Percentiles rank a stretch among this genome's conserved stretches.
Evolutionary conservation across 495 filamentous ascomycete genomes (phyloP).

Genomic region (Acidomyces sp.): DNA sequence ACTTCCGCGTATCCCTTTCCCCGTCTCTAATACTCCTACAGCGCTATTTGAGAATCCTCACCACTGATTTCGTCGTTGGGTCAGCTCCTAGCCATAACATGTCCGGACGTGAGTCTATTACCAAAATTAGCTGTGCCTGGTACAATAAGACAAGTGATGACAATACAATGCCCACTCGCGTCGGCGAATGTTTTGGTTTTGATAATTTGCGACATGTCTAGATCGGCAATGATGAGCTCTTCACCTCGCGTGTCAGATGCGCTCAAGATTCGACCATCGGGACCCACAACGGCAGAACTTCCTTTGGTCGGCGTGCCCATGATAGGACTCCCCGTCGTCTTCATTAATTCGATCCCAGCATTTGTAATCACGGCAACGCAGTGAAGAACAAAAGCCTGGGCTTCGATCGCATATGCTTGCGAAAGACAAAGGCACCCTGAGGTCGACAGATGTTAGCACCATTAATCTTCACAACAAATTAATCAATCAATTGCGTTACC

Average conservation of each 20-base stretch:
- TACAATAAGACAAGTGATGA: not conserved
- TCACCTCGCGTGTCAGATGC: slow-evolving; percentile 4
- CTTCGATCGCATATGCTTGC: slow-evolving; percentile 42
- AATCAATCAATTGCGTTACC: slow-evolving; percentile 19
- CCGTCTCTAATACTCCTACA: too few species aligned
- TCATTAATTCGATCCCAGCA: slow-evolving; percentile 33
- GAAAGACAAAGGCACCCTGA: slow-evolving; percentile 30
- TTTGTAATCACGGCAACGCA: slow-evolving; percentile 32
- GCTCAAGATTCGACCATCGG: slow-evolving; percentile 35
- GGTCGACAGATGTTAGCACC: too few species aligned
- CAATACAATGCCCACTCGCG: slow-evolving; percentile 11
- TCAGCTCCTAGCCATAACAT: slow-evolving; percentile 17
- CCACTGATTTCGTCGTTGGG: not conserved
- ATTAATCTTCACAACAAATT: not conserved
- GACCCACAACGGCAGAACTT: slow-evolving; percentile 37
- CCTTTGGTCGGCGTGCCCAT: slow-evolving; percentile 36
- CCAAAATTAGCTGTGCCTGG: not conserved
- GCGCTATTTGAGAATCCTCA: too few species aligned
- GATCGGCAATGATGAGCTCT: slow-evolving; percentile 13
- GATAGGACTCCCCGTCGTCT: slow-evolving; percentile 25
- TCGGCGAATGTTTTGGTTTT: slow-evolving; percentile 16
- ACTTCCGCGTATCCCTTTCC: too few species aligned
- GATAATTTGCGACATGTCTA: slow-evolving; percentile 3
- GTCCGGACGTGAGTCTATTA: slow-evolving; percentile 11
- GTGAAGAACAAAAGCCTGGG: slow-evolving; percentile 38